Evolutionary conservation across 768 basidiomycete species (phyloP).

Genomic region (Termitomyces sp.): DNA sequence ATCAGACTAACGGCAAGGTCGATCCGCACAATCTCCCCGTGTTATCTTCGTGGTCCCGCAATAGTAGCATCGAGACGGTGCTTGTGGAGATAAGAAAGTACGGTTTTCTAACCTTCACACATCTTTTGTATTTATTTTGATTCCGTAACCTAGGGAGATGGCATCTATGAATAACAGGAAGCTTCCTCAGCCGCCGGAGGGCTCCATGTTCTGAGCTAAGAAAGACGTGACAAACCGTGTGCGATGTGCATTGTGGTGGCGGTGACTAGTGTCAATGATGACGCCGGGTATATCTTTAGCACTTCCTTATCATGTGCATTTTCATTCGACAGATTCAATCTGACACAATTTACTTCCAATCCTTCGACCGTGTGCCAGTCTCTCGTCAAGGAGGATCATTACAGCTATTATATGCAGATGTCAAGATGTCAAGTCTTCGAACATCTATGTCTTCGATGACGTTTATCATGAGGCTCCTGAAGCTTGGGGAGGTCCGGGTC

Average conservation of each 20-base stretch:
- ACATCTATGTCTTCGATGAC: neutral
- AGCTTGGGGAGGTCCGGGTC: too few relatives aligned
- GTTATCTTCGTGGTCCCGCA: slow-evolving; percentile 72
- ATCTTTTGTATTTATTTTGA: neutral
- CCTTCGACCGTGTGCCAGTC: neutral
- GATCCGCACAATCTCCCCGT: slow-evolving; percentile 70
- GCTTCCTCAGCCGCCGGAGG: slow-evolving; percentile 92
- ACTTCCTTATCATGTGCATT: slow-evolving; percentile 3
- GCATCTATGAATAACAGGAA: slow-evolving; percentile 88
- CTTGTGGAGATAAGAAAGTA: slow-evolving; percentile 93
- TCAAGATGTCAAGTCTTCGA: too few relatives aligned
- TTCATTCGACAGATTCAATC: slow-evolving; percentile 7
- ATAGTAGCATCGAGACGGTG: slow-evolving; percentile 80
- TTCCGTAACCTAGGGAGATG: slow-evolving; percentile 72
- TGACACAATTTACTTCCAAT: neutral
- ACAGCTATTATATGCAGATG: neutral
- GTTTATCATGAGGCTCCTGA: too few relatives aligned
- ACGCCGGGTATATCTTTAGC: slow-evolving; percentile 4
- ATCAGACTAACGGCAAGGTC: slow-evolving; percentile 70
- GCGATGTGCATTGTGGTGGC: neutral
- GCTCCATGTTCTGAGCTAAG: slow-evolving; percentile 54
- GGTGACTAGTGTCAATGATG: neutral
- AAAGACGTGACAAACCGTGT: neutral
- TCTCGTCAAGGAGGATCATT: neutral
- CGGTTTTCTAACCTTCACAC: slow-evolving; percentile 23